These are phyloP conservation scores for Scheffersomyces lignicola DNA, from an alignment of 1,139 yeast species.

Conservation along the genomic window DNA sequence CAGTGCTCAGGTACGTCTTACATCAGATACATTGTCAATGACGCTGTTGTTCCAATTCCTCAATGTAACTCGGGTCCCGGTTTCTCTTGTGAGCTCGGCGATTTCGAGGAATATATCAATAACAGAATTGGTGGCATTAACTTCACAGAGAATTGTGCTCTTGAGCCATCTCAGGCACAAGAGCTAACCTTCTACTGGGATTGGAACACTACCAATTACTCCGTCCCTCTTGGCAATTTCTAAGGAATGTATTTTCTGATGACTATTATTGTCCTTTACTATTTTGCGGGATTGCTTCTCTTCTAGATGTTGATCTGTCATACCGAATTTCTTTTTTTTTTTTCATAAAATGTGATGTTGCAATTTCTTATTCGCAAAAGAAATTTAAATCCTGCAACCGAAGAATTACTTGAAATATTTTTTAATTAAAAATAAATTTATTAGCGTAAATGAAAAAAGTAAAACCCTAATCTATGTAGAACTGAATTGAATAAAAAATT, in stretches of 20 bases:
- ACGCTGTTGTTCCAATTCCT: constrained; percentile 56
- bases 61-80: constrained; percentile 58
- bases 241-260: no score
- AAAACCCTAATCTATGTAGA: constrained; percentile 2
- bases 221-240: constrained; percentile 20
- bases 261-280: no score
- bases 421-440: not conserved
- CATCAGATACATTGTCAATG: constrained; percentile 53
- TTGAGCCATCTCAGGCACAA: constrained; percentile 28
- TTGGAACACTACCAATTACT: constrained; percentile 24
- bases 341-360: no score
- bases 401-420: no score
- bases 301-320: no score
- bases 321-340: no score
- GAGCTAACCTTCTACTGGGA: constrained; percentile 43
- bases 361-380: no score
- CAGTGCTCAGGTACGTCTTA: constrained; percentile 41
- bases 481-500: not conserved
- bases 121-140: constrained; percentile 26
- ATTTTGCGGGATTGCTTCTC: no score
- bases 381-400: no score
- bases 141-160: constrained; percentile 34
- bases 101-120: constrained; percentile 33
- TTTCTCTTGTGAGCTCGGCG: constrained; percentile 50
- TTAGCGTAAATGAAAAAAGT: not conserved